Evolutionary conservation across 139 green algal genomes (phyloP).

Genomic region (Haematococcus lacustris): DNA sequence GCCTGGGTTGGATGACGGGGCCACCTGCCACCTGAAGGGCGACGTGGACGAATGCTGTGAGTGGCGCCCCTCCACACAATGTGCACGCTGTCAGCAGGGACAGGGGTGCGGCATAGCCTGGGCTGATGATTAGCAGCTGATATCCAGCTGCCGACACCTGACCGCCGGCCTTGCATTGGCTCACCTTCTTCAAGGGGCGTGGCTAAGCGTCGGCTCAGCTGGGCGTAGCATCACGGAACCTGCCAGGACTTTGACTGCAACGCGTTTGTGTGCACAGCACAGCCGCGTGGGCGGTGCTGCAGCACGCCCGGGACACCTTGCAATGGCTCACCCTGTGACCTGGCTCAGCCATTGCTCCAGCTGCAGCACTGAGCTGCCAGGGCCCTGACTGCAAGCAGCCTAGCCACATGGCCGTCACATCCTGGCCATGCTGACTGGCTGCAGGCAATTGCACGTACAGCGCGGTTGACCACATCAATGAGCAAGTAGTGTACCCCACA

Average conservation of each 20-base stretch:
- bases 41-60: conserved; percentile 41
- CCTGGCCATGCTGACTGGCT: neutral
- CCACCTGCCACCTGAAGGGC: conserved; percentile 35
- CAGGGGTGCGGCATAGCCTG: no score
- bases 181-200: neutral
- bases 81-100: neutral
- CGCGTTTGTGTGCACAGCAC: neutral
- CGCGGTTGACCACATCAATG: conserved; percentile 62
- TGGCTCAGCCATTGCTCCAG: neutral
- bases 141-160: neutral
- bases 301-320: neutral
- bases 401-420: neutral
- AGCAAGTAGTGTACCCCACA: conserved; percentile 48
- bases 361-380: neutral
- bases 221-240: neutral
- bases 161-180: neutral
- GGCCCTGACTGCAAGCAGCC: neutral
- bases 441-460: neutral
- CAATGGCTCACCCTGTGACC: neutral
- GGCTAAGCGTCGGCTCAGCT: neutral
- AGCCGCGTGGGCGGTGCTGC: neutral
- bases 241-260: neutral
- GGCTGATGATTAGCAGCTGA: no score
- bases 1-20: neutral
- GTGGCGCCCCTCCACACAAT: conserved; percentile 1